These are phyloP conservation scores for Fusarium clavum DNA, from an alignment of 2,329 filamentous ascomycete species.

Conservation along the genomic window DNA sequence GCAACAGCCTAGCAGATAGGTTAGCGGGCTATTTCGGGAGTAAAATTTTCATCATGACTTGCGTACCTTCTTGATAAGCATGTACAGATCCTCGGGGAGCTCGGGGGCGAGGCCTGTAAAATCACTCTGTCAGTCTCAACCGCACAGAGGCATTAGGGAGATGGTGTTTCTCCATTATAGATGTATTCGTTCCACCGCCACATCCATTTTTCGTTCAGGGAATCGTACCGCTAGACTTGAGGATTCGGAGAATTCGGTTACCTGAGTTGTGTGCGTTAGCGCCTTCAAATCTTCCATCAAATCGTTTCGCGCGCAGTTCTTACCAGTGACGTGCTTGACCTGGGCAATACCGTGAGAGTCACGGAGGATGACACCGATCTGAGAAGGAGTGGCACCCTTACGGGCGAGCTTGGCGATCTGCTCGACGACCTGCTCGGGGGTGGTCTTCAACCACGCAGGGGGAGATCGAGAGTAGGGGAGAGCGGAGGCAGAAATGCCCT, in stretches of 20 bases:
- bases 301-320: conserved; percentile 49
- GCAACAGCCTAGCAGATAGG: conserved; percentile 78
- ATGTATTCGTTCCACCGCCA: conserved; percentile 48
- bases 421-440: conserved; percentile 97
- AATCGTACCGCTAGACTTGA: conserved; percentile 94
- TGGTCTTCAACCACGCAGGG: conserved; percentile 98
- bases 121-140: conserved; percentile 96
- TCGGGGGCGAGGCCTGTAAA: conserved; percentile 94
- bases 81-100: conserved; percentile 99
- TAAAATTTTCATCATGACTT: not conserved
- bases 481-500: conserved; percentile 97
- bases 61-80: conserved; percentile 99
- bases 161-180: conserved; percentile 40
- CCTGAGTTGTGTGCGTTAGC: conserved; percentile 67
- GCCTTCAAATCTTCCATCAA: not conserved
- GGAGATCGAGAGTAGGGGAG: conserved; percentile 95
- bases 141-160: conserved; percentile 80
- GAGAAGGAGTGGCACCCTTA: conserved; percentile 98
- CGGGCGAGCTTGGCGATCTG: conserved; percentile 99
- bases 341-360: conserved; percentile 98
- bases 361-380: conserved; percentile 98
- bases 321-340: conserved; percentile 97
- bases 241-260: conserved; percentile 99
- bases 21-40: not conserved
- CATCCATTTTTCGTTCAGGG: conserved; percentile 48